Percentiles rank a stretch among this genome's conserved stretches.
These are phyloP conservation scores for Scedosporium boydii DNA, from an alignment of 2,329 filamentous ascomycete species.

Conservation along the genomic window DNA sequence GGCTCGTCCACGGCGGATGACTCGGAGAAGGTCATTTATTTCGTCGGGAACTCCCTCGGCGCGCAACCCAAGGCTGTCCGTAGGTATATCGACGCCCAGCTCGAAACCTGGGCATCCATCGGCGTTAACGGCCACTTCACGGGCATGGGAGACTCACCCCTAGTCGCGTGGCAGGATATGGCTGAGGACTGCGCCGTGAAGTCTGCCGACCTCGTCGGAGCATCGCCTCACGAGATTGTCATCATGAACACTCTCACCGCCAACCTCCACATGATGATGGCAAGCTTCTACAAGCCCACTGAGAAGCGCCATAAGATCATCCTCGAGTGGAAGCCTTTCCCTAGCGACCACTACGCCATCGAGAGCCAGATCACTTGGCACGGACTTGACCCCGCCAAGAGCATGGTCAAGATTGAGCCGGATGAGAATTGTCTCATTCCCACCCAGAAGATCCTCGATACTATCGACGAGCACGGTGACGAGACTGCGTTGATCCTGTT, in stretches of 20 bases:
- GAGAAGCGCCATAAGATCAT: slow-evolving; percentile 59
- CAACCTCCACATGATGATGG: slow-evolving; percentile 69
- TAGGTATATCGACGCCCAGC: slow-evolving; percentile 55
- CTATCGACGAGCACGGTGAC: slow-evolving; percentile 66
- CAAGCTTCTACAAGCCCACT: slow-evolving; percentile 66
- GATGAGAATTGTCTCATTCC: slow-evolving; percentile 49
- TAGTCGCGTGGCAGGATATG: slow-evolving; percentile 65
- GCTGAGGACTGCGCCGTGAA: slow-evolving; percentile 58
- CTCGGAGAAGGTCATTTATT: slow-evolving; percentile 37
- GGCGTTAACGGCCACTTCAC: slow-evolving; percentile 75
- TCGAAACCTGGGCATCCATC: slow-evolving; percentile 69
- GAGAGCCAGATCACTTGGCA: slow-evolving; percentile 68
- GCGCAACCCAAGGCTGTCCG: slow-evolving; percentile 59
- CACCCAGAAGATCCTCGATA: slow-evolving; percentile 60
- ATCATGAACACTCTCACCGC: slow-evolving; percentile 76
- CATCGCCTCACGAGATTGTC: slow-evolving; percentile 58
- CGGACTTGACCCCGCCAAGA: slow-evolving; percentile 49
- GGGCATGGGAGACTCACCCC: slow-evolving; percentile 52
- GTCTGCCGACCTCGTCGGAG: slow-evolving; percentile 60
- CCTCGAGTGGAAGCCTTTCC: slow-evolving; percentile 75
- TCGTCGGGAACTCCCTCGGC: slow-evolving; percentile 84
- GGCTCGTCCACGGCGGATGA: neutral
- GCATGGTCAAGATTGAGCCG: slow-evolving; percentile 63
- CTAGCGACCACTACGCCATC: slow-evolving; percentile 75
- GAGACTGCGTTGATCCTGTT: slow-evolving; percentile 69